Percentiles rank a stretch among this genome's conserved stretches.
Evolutionary conservation across 768 basidiomycete species (phyloP).

Genomic region (Cyclocybe cylindracea): DNA sequence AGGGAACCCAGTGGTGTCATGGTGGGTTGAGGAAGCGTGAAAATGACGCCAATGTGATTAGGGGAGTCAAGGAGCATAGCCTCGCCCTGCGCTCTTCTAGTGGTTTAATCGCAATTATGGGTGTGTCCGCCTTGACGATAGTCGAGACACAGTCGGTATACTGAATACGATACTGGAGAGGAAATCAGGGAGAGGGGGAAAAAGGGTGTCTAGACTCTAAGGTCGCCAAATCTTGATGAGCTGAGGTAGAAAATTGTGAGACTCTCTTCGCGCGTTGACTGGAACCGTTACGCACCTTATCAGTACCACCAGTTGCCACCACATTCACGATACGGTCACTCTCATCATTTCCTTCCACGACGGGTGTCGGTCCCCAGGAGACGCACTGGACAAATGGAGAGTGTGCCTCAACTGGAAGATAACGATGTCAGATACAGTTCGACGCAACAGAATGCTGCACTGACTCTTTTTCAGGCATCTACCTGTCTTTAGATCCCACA

Average conservation of each 20-base stretch:
- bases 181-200: too few relatives aligned
- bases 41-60: too few relatives aligned
- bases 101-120: too few relatives aligned
- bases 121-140: too few relatives aligned
- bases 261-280: neutral
- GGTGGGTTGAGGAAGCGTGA: too few relatives aligned
- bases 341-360: slow-evolving; percentile 38
- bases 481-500: slow-evolving; percentile 88
- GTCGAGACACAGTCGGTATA: too few relatives aligned
- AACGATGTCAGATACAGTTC: neutral
- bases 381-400: slow-evolving; percentile 81
- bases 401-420: slow-evolving; percentile 69
- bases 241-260: slow-evolving; percentile 4
- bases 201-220: neutral
- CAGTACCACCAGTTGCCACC: slow-evolving; percentile 67
- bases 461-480: slow-evolving; percentile 70
- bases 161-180: too few relatives aligned
- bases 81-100: too few relatives aligned
- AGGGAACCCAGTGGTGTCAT: too few relatives aligned
- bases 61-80: too few relatives aligned
- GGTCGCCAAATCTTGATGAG: slow-evolving; percentile 25
- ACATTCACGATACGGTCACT: slow-evolving; percentile 68
- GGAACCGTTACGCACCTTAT: slow-evolving; percentile 37
- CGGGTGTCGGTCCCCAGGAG: slow-evolving; percentile 66
- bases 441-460: neutral